These are phyloP conservation scores for Populus tomentosa DNA, from an alignment of 441 rosid species.

Conservation along the genomic window DNA sequence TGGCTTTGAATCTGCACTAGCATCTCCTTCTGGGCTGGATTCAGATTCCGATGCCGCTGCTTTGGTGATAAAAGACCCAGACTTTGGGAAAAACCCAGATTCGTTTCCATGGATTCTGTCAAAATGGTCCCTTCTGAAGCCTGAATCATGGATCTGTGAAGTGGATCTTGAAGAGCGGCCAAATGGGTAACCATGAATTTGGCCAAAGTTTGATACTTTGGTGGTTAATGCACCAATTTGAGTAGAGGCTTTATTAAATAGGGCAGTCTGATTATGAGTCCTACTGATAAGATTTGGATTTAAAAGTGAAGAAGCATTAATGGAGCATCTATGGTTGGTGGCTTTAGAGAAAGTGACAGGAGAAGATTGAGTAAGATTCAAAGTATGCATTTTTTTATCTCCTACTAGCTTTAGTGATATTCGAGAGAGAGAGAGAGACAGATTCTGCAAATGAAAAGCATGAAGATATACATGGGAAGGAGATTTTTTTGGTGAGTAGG, in stretches of 20 bases:
- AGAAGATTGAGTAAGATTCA: conserved; percentile 33
- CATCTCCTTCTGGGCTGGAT: conserved; percentile 44
- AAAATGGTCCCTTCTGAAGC: conserved; percentile 23
- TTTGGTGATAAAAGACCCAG: conserved; percentile 33
- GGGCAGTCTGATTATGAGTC: conserved; percentile 27
- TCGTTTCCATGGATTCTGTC: conserved; percentile 5
- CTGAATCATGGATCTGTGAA: conserved; percentile 35
- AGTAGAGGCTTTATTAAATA: conserved; percentile 24
- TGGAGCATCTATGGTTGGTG: conserved; percentile 12
- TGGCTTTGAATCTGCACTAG: conserved; percentile 25
- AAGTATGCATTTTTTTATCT: conserved; percentile 30
- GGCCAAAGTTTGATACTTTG: conserved; percentile 18
- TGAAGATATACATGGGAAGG: not conserved
- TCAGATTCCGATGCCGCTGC: conserved; percentile 42
- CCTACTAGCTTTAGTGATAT: not conserved
- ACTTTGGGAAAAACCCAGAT: conserved; percentile 27
- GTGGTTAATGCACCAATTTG: conserved; percentile 3
- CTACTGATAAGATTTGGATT: conserved; percentile 35
- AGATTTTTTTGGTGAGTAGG: not conserved
- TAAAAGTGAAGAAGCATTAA: conserved; percentile 27
- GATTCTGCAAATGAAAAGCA: conserved; percentile 19
- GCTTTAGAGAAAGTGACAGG: conserved; percentile 41
- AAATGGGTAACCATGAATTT: conserved; percentile 28
- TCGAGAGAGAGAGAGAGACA: conserved; percentile 4
- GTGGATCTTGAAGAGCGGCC: conserved; percentile 28